Evolutionary conservation across 2,329 filamentous ascomycete genomes (phyloP).

Genomic region (Exophiala sideris): DNA sequence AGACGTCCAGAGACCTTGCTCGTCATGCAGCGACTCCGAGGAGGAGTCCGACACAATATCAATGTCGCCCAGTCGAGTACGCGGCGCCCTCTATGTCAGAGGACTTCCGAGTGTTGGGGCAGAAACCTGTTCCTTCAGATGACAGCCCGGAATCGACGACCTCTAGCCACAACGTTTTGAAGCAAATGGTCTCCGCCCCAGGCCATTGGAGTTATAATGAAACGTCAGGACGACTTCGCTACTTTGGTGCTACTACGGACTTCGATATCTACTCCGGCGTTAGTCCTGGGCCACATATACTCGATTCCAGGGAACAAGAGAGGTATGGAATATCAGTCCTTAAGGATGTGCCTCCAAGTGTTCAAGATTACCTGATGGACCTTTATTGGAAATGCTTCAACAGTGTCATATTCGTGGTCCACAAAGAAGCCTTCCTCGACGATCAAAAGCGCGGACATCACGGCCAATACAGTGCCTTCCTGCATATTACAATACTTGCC

Average conservation of each 20-base stretch:
- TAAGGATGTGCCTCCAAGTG: not conserved
- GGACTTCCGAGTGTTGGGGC: not conserved
- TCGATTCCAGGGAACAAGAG: not conserved
- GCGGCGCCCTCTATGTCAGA: not conserved
- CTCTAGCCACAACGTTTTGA: not conserved
- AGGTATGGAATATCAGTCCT: not conserved
- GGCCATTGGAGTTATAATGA: slow-evolving; percentile 3
- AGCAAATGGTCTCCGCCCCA: not conserved
- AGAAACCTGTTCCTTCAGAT: not conserved
- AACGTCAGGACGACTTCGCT: not conserved
- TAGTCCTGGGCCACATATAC: not conserved
- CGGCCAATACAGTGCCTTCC: not conserved
- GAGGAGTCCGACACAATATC: too few species aligned
- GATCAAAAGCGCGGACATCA: not conserved
- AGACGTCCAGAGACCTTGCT: too few species aligned
- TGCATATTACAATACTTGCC: slow-evolving; percentile 5
- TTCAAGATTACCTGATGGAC: slow-evolving; percentile 2
- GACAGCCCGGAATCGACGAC: not conserved
- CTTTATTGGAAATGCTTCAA: slow-evolving; percentile 4
- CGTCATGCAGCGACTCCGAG: too few species aligned
- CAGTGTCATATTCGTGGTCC: not conserved
- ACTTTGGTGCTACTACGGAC: slow-evolving; percentile 5
- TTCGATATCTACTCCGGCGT: slow-evolving; percentile 1
- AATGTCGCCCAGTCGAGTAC: too few species aligned
- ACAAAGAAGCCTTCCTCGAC: not conserved